These are phyloP conservation scores for Ophiostoma ulmi DNA, from an alignment of 2,329 filamentous ascomycete species.

Conservation along the genomic window DNA sequence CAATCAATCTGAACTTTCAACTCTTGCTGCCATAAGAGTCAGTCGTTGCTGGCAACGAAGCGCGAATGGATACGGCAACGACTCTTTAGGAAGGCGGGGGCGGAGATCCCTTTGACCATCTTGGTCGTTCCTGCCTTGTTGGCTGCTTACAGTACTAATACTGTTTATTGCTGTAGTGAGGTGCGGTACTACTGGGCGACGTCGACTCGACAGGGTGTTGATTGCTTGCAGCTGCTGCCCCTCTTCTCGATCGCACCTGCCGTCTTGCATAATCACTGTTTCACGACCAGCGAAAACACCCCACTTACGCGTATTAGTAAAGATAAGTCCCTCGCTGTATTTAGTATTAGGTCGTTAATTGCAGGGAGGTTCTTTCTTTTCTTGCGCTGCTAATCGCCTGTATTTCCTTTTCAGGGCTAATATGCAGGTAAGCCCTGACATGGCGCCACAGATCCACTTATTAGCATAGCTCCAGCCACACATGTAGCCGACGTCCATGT, in stretches of 20 bases:
- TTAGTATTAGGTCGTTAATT: background rate
- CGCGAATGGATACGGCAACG: conserved; percentile 17
- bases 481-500: background rate
- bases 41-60: background rate
- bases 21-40: background rate
- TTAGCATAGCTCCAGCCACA: conserved; percentile 19
- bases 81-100: conserved; percentile 25
- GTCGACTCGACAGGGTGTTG: conserved; percentile 9
- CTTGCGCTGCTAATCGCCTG: conserved; percentile 7
- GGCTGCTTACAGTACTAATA: background rate
- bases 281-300: background rate
- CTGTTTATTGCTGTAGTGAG: no score
- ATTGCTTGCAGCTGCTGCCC: background rate
- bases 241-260: conserved; percentile 11
- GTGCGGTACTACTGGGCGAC: background rate
- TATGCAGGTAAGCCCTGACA: conserved; percentile 24
- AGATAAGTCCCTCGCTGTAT: background rate
- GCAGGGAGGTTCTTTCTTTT: conserved; percentile 21
- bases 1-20: background rate
- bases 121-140: background rate
- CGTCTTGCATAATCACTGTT: conserved; percentile 14
- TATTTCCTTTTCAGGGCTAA: conserved; percentile 23
- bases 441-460: conserved; percentile 18
- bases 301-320: background rate
- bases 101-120: conserved; percentile 17